Percentiles rank a stretch among this genome's conserved stretches.
Conservation (phyloP, 192 early-diverging fungal genomes). For the Haplosporangium gracile region DNA sequence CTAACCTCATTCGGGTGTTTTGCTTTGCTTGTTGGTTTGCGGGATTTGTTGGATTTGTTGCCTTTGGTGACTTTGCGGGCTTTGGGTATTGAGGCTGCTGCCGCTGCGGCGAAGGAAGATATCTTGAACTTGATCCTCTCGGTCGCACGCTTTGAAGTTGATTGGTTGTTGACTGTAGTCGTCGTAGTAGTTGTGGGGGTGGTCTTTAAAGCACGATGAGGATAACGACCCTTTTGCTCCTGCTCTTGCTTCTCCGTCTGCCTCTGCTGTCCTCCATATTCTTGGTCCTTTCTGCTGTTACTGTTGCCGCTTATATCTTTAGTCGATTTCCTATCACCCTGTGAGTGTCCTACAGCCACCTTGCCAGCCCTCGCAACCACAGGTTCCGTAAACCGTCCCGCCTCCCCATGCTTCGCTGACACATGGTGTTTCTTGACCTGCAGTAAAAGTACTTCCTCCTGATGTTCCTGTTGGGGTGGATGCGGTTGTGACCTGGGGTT, state of each 20-base stretch:
- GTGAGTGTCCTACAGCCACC: neutral
- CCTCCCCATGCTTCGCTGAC: neutral
- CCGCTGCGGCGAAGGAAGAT: neutral
- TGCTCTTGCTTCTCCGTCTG: neutral
- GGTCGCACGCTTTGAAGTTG: neutral
- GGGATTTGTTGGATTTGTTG: conserved; percentile 7
- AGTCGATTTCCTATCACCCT: neutral
- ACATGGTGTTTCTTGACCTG: conserved; percentile 16
- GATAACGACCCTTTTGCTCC: neutral
- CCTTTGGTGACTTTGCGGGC: conserved; percentile 3
- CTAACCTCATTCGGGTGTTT: conserved; percentile 8
- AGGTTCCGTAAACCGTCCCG: neutral
- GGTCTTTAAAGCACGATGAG: neutral
- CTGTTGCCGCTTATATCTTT: neutral
- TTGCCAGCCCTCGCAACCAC: neutral
- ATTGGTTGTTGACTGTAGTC: neutral
- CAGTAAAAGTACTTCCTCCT: neutral
- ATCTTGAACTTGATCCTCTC: neutral
- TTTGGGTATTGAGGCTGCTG: neutral
- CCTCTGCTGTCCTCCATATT: neutral
- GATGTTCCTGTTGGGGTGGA: neutral
- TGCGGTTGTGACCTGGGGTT: neutral
- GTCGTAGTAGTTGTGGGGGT: neutral
- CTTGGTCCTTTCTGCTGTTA: neutral
- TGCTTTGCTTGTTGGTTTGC: neutral